Evolutionary conservation across 345 rosid species (phyloP).

Genomic region (Hibiscus mutabilis): DNA sequence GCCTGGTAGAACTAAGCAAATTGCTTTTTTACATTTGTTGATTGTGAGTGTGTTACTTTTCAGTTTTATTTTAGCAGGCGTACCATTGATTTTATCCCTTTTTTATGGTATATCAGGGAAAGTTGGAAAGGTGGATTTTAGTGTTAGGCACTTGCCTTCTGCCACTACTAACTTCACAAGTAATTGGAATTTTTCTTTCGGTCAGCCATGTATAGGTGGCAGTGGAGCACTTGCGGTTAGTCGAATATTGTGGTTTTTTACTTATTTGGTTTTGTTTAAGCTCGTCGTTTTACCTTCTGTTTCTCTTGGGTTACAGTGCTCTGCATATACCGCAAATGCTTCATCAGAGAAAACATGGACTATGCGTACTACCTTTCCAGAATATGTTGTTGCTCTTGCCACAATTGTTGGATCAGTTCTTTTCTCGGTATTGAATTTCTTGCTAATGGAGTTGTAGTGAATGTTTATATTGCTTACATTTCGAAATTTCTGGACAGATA

Average conservation of each 20-base stretch:
- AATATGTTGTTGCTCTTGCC: constrained; percentile 97
- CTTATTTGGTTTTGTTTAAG: neutral
- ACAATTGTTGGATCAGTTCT: constrained; percentile 96
- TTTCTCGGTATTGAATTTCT: constrained; percentile 54
- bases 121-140: constrained; percentile 91
- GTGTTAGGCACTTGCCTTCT: constrained; percentile 91
- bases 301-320: constrained; percentile 46
- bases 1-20: neutral
- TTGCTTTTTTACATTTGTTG: neutral
- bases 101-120: constrained; percentile 44
- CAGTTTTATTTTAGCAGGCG: neutral
- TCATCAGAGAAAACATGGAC: constrained; percentile 94
- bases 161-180: constrained; percentile 64
- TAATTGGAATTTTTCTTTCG: constrained; percentile 49
- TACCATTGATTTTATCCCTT: constrained; percentile 8
- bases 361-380: constrained; percentile 86
- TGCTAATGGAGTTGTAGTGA: too few relatives aligned
- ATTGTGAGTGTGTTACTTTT: neutral
- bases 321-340: constrained; percentile 61
- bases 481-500: constrained; percentile 42
- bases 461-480: neutral
- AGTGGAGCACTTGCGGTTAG: constrained; percentile 55
- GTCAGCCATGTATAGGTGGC: constrained; percentile 64
- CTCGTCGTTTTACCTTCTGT: neutral
- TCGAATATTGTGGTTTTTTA: neutral